These are phyloP conservation scores for Solanum virginianum DNA, from an alignment of 257 asterid genomes.

Conservation along the genomic window DNA sequence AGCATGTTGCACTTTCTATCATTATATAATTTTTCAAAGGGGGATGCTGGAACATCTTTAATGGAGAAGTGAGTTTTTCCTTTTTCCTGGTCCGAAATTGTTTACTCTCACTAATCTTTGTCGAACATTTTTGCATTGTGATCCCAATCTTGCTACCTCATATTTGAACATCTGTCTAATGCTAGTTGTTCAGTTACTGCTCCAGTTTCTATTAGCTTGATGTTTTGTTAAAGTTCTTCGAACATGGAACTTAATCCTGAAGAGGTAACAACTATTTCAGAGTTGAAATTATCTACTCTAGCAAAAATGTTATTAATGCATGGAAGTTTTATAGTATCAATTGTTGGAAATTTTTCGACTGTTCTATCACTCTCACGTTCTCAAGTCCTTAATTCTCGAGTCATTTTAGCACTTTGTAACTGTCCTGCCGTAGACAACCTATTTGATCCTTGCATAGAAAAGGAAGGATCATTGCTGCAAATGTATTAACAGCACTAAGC, in stretches of 20 bases:
- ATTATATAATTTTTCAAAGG: background rate
- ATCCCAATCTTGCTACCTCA: background rate
- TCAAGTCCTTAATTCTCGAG: background rate
- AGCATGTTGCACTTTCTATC: background rate
- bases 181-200: background rate
- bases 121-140: background rate
- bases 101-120: background rate
- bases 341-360: background rate
- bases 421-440: background rate
- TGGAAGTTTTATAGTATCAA: background rate
- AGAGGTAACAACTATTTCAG: background rate
- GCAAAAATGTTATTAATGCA: background rate
- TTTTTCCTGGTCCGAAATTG: background rate
- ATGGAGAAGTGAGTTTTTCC: background rate
- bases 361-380: background rate
- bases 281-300: background rate
- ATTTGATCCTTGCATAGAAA: background rate
- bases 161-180: background rate
- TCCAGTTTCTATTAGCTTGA: background rate
- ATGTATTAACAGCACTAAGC: background rate
- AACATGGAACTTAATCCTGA: background rate
- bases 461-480: background rate
- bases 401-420: background rate
- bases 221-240: background rate
- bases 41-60: background rate